Conservation (phyloP, 371 early-diverging fungal genomes). For the Syncephalastrum monosporum region DNA sequence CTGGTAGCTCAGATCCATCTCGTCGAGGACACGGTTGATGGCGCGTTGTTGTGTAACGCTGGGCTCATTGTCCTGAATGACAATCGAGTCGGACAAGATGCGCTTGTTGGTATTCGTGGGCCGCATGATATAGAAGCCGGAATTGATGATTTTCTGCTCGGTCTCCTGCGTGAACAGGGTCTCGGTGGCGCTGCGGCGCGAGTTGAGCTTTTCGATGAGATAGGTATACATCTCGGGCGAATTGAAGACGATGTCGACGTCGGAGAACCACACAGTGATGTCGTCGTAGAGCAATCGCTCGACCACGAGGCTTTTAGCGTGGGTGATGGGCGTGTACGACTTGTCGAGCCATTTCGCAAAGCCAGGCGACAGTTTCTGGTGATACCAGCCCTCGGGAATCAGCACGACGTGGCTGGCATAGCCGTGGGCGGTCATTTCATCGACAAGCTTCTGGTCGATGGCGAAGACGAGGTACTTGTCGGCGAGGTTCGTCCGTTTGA, state of each 20-base stretch:
- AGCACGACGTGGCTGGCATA: conserved; percentile 28
- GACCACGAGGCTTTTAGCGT: conserved; percentile 37
- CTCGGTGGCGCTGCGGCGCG: conserved; percentile 31
- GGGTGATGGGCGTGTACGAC: conserved; percentile 37
- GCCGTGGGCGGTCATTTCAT: conserved; percentile 22
- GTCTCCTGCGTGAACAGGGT: conserved; percentile 43
- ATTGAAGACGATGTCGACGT: conserved; percentile 53
- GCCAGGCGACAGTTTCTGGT: conserved; percentile 25
- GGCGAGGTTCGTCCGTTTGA: conserved; percentile 19
- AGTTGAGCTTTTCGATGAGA: conserved; percentile 32
- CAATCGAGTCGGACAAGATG: conserved; percentile 38
- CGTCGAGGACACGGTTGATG: conserved; percentile 44
- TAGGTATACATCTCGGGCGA: conserved; percentile 39
- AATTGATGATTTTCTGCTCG: conserved; percentile 41
- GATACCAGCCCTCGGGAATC: conserved; percentile 38
- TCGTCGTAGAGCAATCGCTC: conserved; percentile 36
- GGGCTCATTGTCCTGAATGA: conserved; percentile 43
- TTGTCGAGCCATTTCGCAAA: conserved; percentile 29
- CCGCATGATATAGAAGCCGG: conserved; percentile 52
- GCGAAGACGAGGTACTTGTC: conserved; percentile 32
- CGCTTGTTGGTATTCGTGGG: conserved; percentile 43
- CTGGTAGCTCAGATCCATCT: conserved; percentile 42
- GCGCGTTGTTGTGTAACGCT: conserved; percentile 51
- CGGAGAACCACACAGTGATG: conserved; percentile 50
- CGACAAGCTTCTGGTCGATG: conserved; percentile 31